Evolutionary conservation across 768 basidiomycete species (phyloP), one percentile per base, ranked within the genome.

Genomic region (Naganishia friedmannii): DNA sequence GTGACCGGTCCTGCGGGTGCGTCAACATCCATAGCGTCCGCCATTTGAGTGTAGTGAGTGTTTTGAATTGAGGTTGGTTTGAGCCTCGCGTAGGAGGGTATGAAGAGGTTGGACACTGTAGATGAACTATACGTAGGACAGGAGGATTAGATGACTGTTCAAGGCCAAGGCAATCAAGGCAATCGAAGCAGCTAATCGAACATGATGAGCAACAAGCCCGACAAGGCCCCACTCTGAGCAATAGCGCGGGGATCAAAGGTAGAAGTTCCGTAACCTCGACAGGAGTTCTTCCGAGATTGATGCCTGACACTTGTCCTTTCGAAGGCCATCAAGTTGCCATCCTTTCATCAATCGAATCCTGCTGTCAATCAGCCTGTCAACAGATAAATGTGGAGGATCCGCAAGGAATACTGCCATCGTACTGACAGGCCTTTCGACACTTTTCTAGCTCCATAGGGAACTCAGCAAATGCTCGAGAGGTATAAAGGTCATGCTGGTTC

Each of bases 21-120:
- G 37, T 72, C 71, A 26, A 72, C 63, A 9, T 72, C 67, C 71
- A 72, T 72, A 37, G 71, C 57, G 12, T 72, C 71, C 48, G 71
- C 71, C 71, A 72, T 72, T 42, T 69, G 42, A 26, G 37, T 66
- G 51, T 21, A 26, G 12, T 17, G 32, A 32, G 12, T 29, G 29
- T 15, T 19, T 17, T 29, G 8, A 1, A 4, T 29, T 55, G 29
- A 3, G 28, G 2, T 29, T 5, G 12, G 19, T 26, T 17, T 31
- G 5, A 42, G 60, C n/a, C 37, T 63, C 37, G 3, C n/a, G 17
- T 19, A 42, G 28, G 37, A 28, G 60, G 42, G 7, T 13, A n/a
- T 34, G 37, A 39, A 8, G 55, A 5, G 57, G 21, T 58, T 32
- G 3, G 15, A 23, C n/a, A 23, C n/a, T 51, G 48, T 23, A 51